Percentiles rank a stretch among this genome's conserved stretches.
Conservation (phyloP, 2,329 filamentous ascomycete species). For the Alternaria sp. region DNA sequence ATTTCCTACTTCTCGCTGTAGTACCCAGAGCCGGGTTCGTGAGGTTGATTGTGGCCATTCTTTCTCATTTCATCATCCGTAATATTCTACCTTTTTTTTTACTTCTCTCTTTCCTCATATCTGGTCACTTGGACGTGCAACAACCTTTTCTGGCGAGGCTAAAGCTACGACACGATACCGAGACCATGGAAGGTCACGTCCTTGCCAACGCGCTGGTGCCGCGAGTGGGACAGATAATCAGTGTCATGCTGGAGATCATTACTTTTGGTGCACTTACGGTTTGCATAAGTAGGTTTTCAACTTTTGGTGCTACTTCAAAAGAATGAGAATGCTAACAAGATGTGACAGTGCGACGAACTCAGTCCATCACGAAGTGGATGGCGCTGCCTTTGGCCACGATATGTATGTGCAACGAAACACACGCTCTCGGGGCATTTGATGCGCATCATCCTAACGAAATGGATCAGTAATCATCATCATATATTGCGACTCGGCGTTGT, state of each 20-base stretch:
- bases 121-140: background rate
- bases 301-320: background rate
- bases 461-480: constrained; percentile 64
- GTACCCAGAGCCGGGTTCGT: background rate
- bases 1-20: background rate
- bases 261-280: constrained; percentile 32
- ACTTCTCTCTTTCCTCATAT: background rate
- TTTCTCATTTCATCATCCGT: background rate
- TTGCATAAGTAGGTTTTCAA: constrained; percentile 17
- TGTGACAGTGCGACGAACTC: constrained; percentile 29
- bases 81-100: background rate
- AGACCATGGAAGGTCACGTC: background rate
- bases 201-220: constrained; percentile 20
- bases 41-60: background rate
- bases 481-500: constrained; percentile 66
- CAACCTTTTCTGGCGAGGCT: background rate
- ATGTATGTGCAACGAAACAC: constrained; percentile 11
- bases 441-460: background rate
- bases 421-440: background rate
- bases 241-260: constrained; percentile 27
- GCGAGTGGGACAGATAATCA: constrained; percentile 28
- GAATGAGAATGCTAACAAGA: background rate
- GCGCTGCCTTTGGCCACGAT: constrained; percentile 29
- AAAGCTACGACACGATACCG: background rate
- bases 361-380: constrained; percentile 29